Base-by-base conservation (phyloP, 257 asterid genomes). In the Plantago elongata region DNA sequence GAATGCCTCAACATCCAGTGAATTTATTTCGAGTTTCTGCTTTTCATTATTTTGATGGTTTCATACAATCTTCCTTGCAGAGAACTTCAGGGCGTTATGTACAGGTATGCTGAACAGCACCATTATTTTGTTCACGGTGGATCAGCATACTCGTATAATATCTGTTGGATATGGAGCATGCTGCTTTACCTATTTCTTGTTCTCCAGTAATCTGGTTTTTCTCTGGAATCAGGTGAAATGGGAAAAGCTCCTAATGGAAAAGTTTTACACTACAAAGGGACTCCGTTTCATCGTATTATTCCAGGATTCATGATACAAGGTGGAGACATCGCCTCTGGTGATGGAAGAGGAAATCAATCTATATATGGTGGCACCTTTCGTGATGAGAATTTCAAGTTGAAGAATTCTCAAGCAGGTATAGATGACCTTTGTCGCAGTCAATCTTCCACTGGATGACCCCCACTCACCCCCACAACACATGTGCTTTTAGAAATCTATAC, bases 281-380 rank as follows among this genome's bases (percentile, higher is more conserved):
- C 88, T 49, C 90, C 91, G 30, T 85, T 93, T 72, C 99, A 89
- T 78, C 97, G 97, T 63, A 78, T 93, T 47, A 93, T 93, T 66
- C 96, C 99, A 15, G 99, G 97, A 61, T 93, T 93, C 83, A 87
- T 93, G 96, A 87, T 89, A 72, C 99, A 93, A 78, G 99, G 97
- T 49, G 99, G 99, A 60, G 99, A 93, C 78, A 83, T 87, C 27
- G 85, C 69, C 45, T 85, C 74, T 5, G 84, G 88, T 49, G 76
- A 87, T 65, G 97, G 97, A 57, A 84, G 79, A 74, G 96, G 97
- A 67, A 90, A 90, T 68, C 81, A 64, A 70, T 90, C 95, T 63
- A 87, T 82, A 54, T 90, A 74, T 60, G 80, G 85, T 46, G 83
- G 83, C 54, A 71, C 84, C 50, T 93, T 82, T 70, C 94, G 71